Conservation (phyloP, 2,329 filamentous ascomycete species). For the Amphichorda felina region DNA sequence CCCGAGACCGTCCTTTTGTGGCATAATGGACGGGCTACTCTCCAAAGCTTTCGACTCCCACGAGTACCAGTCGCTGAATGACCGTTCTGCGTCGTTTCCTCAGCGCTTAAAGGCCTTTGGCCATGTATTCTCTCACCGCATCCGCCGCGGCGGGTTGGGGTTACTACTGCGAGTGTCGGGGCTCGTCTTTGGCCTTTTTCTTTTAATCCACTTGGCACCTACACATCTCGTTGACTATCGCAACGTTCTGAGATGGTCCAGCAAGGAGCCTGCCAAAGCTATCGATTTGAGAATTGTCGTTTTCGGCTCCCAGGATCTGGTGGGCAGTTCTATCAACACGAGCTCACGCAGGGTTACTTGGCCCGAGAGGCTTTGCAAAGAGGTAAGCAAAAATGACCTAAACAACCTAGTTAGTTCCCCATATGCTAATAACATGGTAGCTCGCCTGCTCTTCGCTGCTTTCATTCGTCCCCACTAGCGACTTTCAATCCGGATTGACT, state of each 20-base stretch:
- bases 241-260: slow-evolving; percentile 10
- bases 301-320: slow-evolving; percentile 36
- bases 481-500: slow-evolving; percentile 35
- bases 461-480: slow-evolving; percentile 28
- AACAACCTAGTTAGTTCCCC: too few relatives aligned
- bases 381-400: slow-evolving; percentile 27
- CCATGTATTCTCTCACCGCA: slow-evolving; percentile 16
- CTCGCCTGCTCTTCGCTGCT: slow-evolving; percentile 31
- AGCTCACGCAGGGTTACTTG: slow-evolving; percentile 20
- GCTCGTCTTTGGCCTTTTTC: slow-evolving; percentile 13
- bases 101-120: too few relatives aligned
- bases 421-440: slow-evolving; percentile 13
- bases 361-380: slow-evolving; percentile 35
- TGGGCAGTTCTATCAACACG: slow-evolving; percentile 23
- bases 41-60: too few relatives aligned
- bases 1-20: too few relatives aligned
- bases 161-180: slow-evolving; percentile 14
- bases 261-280: slow-evolving; percentile 7
- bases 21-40: too few relatives aligned
- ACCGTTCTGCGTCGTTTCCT: too few relatives aligned
- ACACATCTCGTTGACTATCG: slow-evolving; percentile 11
- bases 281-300: slow-evolving; percentile 35
- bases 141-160: slow-evolving; percentile 23
- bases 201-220: slow-evolving; percentile 14
- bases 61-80: too few relatives aligned